These are phyloP conservation scores for Arthrocladium fulminans DNA, from an alignment of 2,329 filamentous ascomycete genomes.

Conservation along the genomic window DNA sequence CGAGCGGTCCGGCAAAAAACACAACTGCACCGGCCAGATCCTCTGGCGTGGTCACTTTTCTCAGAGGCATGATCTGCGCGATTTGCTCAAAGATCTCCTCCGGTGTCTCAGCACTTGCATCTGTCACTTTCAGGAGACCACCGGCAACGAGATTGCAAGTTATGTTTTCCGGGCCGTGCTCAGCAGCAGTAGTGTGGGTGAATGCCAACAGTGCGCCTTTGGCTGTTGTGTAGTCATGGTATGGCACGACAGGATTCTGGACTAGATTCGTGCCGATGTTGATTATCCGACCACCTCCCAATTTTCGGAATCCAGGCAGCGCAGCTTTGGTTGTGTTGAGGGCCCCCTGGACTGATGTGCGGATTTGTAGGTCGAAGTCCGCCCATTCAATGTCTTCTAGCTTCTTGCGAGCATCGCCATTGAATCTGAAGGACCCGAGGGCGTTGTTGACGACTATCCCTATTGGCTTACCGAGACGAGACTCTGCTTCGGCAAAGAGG, in stretches of 20 bases:
- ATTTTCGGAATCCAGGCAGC: slow-evolving; percentile 14
- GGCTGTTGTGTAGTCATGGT: slow-evolving; percentile 20
- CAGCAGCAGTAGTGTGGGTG: slow-evolving; percentile 18
- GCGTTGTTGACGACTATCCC: slow-evolving; percentile 20
- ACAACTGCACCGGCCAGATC: slow-evolving; percentile 19
- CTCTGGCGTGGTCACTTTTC: slow-evolving; percentile 16
- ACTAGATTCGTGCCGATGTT: slow-evolving; percentile 19
- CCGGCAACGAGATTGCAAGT: slow-evolving; percentile 19
- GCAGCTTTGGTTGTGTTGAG: slow-evolving; percentile 19
- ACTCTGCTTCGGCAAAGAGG: slow-evolving; percentile 12
- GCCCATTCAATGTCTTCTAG: slow-evolving; percentile 15
- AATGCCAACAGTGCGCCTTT: slow-evolving; percentile 8
- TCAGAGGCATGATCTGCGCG: slow-evolving; percentile 17
- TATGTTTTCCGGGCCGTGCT: slow-evolving; percentile 16
- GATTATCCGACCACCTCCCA: slow-evolving; percentile 15
- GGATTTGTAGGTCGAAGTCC: slow-evolving; percentile 15
- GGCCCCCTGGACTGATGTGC: slow-evolving; percentile 14
- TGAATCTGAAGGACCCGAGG: slow-evolving; percentile 18
- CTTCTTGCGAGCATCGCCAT: slow-evolving; percentile 16
- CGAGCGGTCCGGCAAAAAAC: slow-evolving; percentile 19
- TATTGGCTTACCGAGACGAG: slow-evolving; percentile 13
- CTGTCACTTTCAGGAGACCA: slow-evolving; percentile 16
- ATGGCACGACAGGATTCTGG: slow-evolving; percentile 19
- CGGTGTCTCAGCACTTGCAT: slow-evolving; percentile 17
- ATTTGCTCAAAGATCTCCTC: slow-evolving; percentile 18